Conservation (phyloP, 768 basidiomycete genomes). For the Trametes cingulata region DNA sequence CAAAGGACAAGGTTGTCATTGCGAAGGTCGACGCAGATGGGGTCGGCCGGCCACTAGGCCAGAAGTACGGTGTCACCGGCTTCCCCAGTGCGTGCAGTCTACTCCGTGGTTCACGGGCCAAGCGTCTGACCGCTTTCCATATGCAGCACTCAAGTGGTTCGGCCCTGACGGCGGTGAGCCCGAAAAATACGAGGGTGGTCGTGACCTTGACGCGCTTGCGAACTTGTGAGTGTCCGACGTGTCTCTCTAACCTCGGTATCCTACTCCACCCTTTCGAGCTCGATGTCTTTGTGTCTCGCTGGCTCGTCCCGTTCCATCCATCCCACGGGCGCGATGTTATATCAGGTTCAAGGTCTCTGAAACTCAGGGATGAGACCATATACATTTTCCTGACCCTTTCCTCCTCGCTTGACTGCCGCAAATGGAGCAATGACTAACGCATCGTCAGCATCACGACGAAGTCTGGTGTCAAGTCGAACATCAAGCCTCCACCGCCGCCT, state of each 20-base stretch:
- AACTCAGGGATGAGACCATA: conserved; percentile 12
- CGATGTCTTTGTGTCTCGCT: background rate
- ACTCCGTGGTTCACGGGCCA: too few species aligned
- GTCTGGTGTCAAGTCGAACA: conserved; percentile 81
- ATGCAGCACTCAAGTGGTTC: conserved; percentile 91
- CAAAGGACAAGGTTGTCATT: conserved; percentile 80
- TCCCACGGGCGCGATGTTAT: conserved; percentile 8
- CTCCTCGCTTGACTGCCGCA: too few species aligned
- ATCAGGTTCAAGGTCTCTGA: conserved; percentile 24
- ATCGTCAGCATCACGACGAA: conserved; percentile 65
- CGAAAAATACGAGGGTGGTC: conserved; percentile 72
- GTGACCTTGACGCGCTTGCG: conserved; percentile 77
- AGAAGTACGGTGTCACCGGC: conserved; percentile 78
- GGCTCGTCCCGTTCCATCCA: background rate
- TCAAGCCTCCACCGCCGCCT: conserved; percentile 82
- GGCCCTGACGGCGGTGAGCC: conserved; percentile 59
- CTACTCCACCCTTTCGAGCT: conserved; percentile 1
- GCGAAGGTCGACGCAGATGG: conserved; percentile 96
- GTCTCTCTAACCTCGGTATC: background rate
- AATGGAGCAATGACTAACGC: background rate
- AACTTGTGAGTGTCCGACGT: conserved; percentile 57
- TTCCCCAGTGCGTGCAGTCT: conserved; percentile 72
- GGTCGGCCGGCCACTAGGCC: conserved; percentile 72
- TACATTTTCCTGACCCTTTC: conserved; percentile 2
- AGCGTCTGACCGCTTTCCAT: conserved; percentile 47